Conservation (phyloP, 2,329 filamentous ascomycete species). For the Arthrinium phaeospermum region DNA sequence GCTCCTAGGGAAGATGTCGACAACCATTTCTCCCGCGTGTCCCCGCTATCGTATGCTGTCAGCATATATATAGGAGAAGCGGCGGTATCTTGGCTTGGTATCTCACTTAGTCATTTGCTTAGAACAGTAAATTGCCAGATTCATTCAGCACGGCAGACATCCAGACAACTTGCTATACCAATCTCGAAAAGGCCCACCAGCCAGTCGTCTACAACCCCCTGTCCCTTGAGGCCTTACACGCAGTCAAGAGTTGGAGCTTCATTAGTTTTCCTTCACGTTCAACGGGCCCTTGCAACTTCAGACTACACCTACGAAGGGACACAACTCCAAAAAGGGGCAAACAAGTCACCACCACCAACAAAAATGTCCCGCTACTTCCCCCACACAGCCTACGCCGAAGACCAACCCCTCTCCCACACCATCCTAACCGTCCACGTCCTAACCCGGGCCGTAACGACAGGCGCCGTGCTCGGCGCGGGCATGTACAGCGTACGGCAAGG, state of each 20-base stretch:
- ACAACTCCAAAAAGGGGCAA: not conserved
- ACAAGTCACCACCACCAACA: not conserved
- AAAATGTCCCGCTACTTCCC: conserved; percentile 62
- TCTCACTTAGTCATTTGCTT: not conserved
- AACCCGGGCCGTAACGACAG: conserved; percentile 59
- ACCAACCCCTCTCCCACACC: conserved; percentile 59
- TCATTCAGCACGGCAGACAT: too few species aligned
- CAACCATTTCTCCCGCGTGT: not conserved
- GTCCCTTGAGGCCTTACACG: too few species aligned
- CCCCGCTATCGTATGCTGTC: not conserved
- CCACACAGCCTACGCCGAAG: conserved; percentile 64
- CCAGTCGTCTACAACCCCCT: too few species aligned
- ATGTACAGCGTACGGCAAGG: conserved; percentile 40
- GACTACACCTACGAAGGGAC: too few species aligned
- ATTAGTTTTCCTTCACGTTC: too few species aligned
- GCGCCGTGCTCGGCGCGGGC: conserved; percentile 53
- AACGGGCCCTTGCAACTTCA: too few species aligned
- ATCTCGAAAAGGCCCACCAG: too few species aligned
- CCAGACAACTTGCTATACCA: too few species aligned
- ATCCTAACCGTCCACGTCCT: conserved; percentile 67
- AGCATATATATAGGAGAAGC: not conserved
- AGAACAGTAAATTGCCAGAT: too few species aligned
- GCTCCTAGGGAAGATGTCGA: not conserved
- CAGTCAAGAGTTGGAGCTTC: too few species aligned
- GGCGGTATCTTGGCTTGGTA: not conserved